Evolutionary conservation across 345 rosid species (phyloP).

Genomic region (Salix viminalis): DNA sequence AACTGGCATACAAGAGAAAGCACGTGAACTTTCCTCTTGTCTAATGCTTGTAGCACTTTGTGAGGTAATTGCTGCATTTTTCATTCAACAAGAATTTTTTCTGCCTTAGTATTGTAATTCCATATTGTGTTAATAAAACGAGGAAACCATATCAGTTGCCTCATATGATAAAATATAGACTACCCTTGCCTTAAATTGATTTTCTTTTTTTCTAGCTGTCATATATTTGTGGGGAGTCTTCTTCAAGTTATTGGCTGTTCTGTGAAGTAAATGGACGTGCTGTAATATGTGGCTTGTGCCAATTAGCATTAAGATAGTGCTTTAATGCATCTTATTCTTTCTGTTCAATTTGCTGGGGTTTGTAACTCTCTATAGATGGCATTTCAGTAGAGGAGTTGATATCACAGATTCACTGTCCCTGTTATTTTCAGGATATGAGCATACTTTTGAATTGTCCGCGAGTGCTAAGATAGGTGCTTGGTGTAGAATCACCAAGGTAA

Average conservation of each 20-base stretch:
- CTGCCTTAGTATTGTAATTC: not conserved
- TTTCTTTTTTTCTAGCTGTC: not conserved
- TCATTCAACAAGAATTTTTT: not conserved
- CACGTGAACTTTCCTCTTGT: conserved; percentile 56
- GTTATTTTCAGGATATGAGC: not conserved
- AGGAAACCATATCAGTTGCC: not conserved
- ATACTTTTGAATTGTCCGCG: not conserved
- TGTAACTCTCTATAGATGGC: not conserved
- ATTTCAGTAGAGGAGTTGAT: not conserved
- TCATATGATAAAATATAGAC: not conserved
- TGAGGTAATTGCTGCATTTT: conserved; percentile 54
- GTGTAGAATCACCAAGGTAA: not conserved
- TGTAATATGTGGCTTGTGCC: not conserved
- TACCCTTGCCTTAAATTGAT: not conserved
- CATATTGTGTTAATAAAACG: not conserved
- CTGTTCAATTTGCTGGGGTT: not conserved
- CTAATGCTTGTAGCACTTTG: conserved; percentile 79
- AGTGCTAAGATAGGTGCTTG: not conserved
- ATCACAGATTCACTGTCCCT: not conserved
- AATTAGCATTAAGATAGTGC: not conserved
- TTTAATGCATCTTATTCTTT: not conserved
- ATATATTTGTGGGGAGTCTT: not conserved
- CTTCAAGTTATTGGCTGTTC: not conserved
- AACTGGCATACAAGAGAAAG: conserved; percentile 47
- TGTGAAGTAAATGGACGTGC: not conserved